Conservation (phyloP, 192 early-diverging fungal species). For the Entomortierella lignicola region DNA sequence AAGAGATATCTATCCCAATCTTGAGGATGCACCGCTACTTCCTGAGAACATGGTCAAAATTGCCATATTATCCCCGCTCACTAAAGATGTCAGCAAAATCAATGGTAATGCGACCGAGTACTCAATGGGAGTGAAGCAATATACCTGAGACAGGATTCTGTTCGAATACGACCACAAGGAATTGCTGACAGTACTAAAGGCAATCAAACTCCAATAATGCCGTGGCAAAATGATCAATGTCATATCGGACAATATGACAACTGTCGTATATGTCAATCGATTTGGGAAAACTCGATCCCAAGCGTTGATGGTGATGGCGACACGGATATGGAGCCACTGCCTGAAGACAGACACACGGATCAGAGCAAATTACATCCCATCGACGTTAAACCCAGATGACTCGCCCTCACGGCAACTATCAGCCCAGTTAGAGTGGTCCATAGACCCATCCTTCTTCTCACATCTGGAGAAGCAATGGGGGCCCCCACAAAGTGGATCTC, state of each 20-base stretch:
- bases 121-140: neutral
- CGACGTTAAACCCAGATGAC: conserved; percentile 40
- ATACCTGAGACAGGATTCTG: neutral
- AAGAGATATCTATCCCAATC: conserved; percentile 1
- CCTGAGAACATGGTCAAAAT: conserved; percentile 9
- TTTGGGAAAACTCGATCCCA: conserved; percentile 28
- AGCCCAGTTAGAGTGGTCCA: conserved; percentile 25
- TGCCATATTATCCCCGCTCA: conserved; percentile 4
- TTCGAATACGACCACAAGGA: conserved; percentile 34
- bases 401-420: conserved; percentile 17
- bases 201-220: neutral
- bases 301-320: conserved; percentile 22
- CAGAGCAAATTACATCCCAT: conserved; percentile 20
- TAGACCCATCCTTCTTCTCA: conserved; percentile 15
- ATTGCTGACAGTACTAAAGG: conserved; percentile 2
- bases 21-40: neutral
- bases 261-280: conserved; percentile 11
- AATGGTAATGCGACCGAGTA: neutral
- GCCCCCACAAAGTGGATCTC: conserved; percentile 38
- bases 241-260: conserved; percentile 27
- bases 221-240: conserved; percentile 5
- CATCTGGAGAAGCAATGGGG: conserved; percentile 21
- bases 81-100: neutral
- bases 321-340: conserved; percentile 19
- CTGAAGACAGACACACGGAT: conserved; percentile 32